phyloP scores from a whole-genome alignment of 106 monocot genomes.

The Gastrodia elata region DNA sequence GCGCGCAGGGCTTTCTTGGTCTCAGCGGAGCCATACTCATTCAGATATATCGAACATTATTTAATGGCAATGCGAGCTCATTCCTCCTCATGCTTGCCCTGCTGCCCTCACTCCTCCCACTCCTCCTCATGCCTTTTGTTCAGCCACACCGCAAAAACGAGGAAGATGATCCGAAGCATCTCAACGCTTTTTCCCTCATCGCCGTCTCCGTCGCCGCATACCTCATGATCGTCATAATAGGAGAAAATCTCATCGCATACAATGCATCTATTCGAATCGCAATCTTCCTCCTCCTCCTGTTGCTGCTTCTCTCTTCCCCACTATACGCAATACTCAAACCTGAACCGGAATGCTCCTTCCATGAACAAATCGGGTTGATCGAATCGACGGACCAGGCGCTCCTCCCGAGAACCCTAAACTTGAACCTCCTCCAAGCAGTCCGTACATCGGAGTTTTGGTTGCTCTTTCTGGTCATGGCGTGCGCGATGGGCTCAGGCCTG shows the following conservation, averaged over 20 bases:
- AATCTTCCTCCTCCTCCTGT: slow-evolving; percentile 35
- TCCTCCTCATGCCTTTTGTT: slow-evolving; percentile 66
- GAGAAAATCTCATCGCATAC: slow-evolving; percentile 30
- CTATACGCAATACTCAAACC: slow-evolving; percentile 27
- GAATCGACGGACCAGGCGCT: neutral
- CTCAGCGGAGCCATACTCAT: slow-evolving; percentile 85
- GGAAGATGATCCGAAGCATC: slow-evolving; percentile 35
- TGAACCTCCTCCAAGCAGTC: slow-evolving; percentile 52
- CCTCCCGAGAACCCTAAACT: slow-evolving; percentile 20
- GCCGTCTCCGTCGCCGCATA: slow-evolving; percentile 54
- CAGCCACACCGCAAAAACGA: slow-evolving; percentile 23
- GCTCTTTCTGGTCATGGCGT: slow-evolving; percentile 73
- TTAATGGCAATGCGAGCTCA: slow-evolving; percentile 39
- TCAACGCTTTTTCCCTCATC: slow-evolving; percentile 61
- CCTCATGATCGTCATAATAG: slow-evolving; percentile 75
- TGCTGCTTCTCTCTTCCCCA: slow-evolving; percentile 60
- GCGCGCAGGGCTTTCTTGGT: slow-evolving; percentile 74
- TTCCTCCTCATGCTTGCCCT: slow-evolving; percentile 76
- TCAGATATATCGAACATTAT: slow-evolving; percentile 51
- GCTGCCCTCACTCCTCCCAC: slow-evolving; percentile 48
- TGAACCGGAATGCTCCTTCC: slow-evolving; percentile 12
- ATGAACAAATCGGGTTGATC: slow-evolving; percentile 23
- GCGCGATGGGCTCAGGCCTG: slow-evolving; percentile 88
- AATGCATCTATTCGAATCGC: slow-evolving; percentile 10
- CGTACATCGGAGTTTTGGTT: slow-evolving; percentile 65